Conservation (phyloP, 2,329 filamentous ascomycete genomes). For the Xenoacremonium recifei region DNA sequence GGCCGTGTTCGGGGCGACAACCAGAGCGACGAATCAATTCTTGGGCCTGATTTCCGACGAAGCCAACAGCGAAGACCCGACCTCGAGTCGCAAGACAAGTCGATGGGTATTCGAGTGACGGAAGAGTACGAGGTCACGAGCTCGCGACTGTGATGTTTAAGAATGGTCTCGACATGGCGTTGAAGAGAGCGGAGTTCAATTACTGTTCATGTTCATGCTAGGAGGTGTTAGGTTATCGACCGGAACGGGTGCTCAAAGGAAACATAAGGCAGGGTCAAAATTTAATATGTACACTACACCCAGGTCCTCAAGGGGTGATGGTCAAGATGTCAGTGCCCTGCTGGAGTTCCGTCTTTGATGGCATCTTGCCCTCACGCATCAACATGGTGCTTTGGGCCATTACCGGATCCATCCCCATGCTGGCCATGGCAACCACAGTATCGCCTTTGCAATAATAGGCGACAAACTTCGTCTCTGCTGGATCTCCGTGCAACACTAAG, state of each 20-base stretch:
- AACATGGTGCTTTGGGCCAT: conserved; percentile 81
- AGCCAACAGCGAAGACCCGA: conserved; percentile 5
- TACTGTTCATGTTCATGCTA: too few relatives aligned
- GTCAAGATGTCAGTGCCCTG: conserved; percentile 55
- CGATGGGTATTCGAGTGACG: not conserved
- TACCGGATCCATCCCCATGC: conserved; percentile 85
- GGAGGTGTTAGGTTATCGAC: too few relatives aligned
- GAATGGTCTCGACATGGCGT: too few relatives aligned
- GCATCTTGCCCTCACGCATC: conserved; percentile 82
- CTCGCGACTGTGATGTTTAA: not conserved
- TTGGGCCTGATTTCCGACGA: conserved; percentile 15
- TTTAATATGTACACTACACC: too few relatives aligned
- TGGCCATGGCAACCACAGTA: conserved; percentile 83
- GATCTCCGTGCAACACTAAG: conserved; percentile 73
- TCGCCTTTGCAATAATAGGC: conserved; percentile 89
- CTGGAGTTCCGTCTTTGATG: conserved; percentile 72
- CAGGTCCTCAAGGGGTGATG: too few relatives aligned
- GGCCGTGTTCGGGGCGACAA: conserved; percentile 6
- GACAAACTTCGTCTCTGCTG: conserved; percentile 76
- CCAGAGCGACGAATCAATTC: conserved; percentile 20
- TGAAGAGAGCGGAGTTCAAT: too few relatives aligned
- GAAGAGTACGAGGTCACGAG: not conserved
- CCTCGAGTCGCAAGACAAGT: not conserved
- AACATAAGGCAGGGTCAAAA: too few relatives aligned
- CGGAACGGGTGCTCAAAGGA: too few relatives aligned